Percentiles rank a stretch among this genome's conserved stretches.
Conservation (phyloP, 768 basidiomycete genomes). For the Leucocoprinus sp. region DNA sequence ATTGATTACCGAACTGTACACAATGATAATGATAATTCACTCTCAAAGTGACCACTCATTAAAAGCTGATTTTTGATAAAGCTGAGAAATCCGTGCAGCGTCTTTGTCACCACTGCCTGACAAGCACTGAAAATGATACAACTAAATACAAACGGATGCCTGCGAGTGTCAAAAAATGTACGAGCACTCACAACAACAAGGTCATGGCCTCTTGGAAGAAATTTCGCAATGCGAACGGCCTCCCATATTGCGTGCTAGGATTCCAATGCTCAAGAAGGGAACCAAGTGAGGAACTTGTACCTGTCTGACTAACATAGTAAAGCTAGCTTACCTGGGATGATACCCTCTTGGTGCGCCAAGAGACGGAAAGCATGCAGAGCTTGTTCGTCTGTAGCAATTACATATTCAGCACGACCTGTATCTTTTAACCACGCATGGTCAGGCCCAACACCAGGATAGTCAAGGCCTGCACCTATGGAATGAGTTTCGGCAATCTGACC, state of each 20-base stretch:
- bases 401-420: slow-evolving; percentile 87
- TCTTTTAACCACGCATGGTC: slow-evolving; percentile 98
- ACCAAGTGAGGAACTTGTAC: slow-evolving; percentile 5
- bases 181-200: slow-evolving; percentile 73
- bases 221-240: slow-evolving; percentile 77
- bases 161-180: too few relatives aligned
- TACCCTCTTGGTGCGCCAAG: slow-evolving; percentile 89
- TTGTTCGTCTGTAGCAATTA: slow-evolving; percentile 88
- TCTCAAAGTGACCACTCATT: too few relatives aligned
- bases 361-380: slow-evolving; percentile 88
- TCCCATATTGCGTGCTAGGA: slow-evolving; percentile 96
- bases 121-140: slow-evolving; percentile 51
- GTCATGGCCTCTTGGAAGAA: slow-evolving; percentile 74
- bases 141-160: slow-evolving; percentile 1
- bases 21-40: too few relatives aligned
- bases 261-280: slow-evolving; percentile 65
- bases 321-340: slow-evolving; percentile 73
- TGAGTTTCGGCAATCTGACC: slow-evolving; percentile 98
- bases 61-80: too few relatives aligned
- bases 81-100: slow-evolving; percentile 90
- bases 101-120: slow-evolving; percentile 98
- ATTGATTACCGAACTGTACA: too few relatives aligned
- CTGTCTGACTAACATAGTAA: not conserved
- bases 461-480: slow-evolving; percentile 91
- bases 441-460: slow-evolving; percentile 96